Percentiles rank a stretch among this genome's conserved stretches.
Evolutionary conservation across 768 basidiomycete genomes (phyloP).

Genomic region (Russula olivacea): DNA sequence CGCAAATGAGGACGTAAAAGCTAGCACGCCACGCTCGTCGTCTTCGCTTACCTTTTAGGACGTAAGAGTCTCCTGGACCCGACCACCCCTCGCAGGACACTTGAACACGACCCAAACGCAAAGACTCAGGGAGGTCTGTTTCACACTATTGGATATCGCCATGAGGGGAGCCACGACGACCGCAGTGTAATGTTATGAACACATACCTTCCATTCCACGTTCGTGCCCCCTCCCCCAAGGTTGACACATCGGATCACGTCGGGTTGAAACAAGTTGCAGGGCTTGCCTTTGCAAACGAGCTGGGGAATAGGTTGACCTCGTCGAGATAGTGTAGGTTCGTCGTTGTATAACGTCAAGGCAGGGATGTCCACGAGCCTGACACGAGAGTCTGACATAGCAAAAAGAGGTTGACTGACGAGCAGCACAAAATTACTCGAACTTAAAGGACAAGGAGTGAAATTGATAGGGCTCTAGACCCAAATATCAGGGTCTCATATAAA

Average conservation of each 20-base stretch:
- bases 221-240: slow-evolving; percentile 67
- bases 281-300: slow-evolving; percentile 70
- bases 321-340: slow-evolving; percentile 54
- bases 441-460: background rate
- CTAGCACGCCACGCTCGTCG: background rate
- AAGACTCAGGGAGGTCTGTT: slow-evolving; percentile 75
- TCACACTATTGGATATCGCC: slow-evolving; percentile 54
- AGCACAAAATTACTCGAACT: background rate
- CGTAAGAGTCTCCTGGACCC: slow-evolving; percentile 71
- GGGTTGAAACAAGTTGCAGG: slow-evolving; percentile 73
- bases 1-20: background rate
- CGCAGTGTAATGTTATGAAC: slow-evolving; percentile 24
- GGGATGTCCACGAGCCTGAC: slow-evolving; percentile 66
- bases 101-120: slow-evolving; percentile 80
- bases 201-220: slow-evolving; percentile 87
- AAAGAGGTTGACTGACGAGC: background rate
- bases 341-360: slow-evolving; percentile 74
- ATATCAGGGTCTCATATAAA: slow-evolving; percentile 7
- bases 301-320: slow-evolving; percentile 69
- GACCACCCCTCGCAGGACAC: slow-evolving; percentile 92
- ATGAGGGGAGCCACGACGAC: background rate
- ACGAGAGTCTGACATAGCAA: slow-evolving; percentile 48
- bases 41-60: slow-evolving; percentile 63
- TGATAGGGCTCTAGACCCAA: background rate
- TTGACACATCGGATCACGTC: slow-evolving; percentile 83